Evolutionary conservation across 1,139 yeast species (phyloP).

Genomic region (Yamadazyma kanchanaburiensis): DNA sequence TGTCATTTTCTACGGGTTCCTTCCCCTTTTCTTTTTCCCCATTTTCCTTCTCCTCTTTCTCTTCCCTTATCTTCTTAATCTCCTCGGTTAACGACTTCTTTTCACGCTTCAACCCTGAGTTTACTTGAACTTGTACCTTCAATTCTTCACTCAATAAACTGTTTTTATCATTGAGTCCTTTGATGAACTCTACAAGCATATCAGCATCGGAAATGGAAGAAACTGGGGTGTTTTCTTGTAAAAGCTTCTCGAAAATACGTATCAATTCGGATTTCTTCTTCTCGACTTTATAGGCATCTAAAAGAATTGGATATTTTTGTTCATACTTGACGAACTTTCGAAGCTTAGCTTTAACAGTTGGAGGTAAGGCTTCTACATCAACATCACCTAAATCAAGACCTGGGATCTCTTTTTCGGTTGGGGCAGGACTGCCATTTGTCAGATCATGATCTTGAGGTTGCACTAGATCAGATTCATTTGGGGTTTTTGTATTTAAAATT

Average conservation of each 20-base stretch:
- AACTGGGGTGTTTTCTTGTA: conserved; percentile 80
- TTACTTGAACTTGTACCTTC: conserved; percentile 19
- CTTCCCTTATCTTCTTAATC: conserved; percentile 10
- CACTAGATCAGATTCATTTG: conserved; percentile 38
- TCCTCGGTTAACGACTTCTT: conserved; percentile 13
- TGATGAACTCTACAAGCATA: conserved; percentile 64
- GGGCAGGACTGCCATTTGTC: neutral
- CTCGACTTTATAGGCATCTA: conserved; percentile 82
- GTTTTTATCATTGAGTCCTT: conserved; percentile 61
- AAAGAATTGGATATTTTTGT: conserved; percentile 76
- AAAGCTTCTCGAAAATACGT: conserved; percentile 62
- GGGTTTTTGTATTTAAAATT: conserved; percentile 38
- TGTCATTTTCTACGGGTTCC: conserved; percentile 3
- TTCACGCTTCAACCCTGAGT: conserved; percentile 14
- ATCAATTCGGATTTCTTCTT: conserved; percentile 65
- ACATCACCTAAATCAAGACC: conserved; percentile 12
- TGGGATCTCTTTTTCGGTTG: conserved; percentile 5
- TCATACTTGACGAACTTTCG: conserved; percentile 84
- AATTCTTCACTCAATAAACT: conserved; percentile 55
- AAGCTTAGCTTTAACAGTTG: conserved; percentile 57
- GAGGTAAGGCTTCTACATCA: conserved; percentile 45
- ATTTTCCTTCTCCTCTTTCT: conserved; percentile 3
- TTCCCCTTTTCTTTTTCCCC: neutral
- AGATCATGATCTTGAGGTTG: conserved; percentile 44
- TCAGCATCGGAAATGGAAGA: conserved; percentile 71